Evolutionary conservation across 331 rosid genomes (phyloP).

Genomic region (Stylosanthes scabra): DNA sequence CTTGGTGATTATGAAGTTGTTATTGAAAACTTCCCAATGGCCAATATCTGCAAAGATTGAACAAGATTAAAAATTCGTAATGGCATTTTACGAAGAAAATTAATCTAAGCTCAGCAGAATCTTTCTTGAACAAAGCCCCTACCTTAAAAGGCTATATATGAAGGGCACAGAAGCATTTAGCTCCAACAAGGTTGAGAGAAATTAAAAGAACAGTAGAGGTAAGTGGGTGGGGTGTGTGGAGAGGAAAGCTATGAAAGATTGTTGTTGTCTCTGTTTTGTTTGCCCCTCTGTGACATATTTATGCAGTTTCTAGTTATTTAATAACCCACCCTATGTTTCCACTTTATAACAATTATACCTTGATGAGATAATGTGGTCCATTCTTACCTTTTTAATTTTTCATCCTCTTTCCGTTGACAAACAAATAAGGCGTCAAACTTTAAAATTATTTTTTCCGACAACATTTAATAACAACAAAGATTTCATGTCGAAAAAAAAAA

Average conservation of each 20-base stretch:
- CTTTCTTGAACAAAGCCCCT: constrained; percentile 29
- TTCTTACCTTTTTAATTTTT: constrained; percentile 8
- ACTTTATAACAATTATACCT: constrained; percentile 44
- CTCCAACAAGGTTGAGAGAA: constrained; percentile 1
- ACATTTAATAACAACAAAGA: too few species aligned
- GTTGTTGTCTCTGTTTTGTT: constrained; percentile 22
- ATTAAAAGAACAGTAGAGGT: too few species aligned
- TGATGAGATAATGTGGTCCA: constrained; percentile 35
- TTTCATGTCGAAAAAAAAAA: too few species aligned
- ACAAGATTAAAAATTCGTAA: background rate
- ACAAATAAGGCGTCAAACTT: constrained; percentile 2
- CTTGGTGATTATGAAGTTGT: background rate
- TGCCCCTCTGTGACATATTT: constrained; percentile 40
- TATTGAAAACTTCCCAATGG: background rate
- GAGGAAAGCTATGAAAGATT: constrained; percentile 38
- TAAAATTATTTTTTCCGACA: too few species aligned
- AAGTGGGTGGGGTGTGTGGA: too few species aligned
- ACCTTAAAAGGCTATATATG: background rate
- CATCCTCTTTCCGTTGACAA: constrained; percentile 42
- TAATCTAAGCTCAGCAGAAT: constrained; percentile 15
- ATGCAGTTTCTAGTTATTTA: constrained; percentile 36
- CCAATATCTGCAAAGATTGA: constrained; percentile 18
- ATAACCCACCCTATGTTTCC: constrained; percentile 37
- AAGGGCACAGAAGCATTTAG: constrained; percentile 19
- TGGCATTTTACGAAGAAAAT: background rate